Evolutionary conservation across 306 rosid species (phyloP).

Genomic region (Macrotyloma uniflorum): DNA sequence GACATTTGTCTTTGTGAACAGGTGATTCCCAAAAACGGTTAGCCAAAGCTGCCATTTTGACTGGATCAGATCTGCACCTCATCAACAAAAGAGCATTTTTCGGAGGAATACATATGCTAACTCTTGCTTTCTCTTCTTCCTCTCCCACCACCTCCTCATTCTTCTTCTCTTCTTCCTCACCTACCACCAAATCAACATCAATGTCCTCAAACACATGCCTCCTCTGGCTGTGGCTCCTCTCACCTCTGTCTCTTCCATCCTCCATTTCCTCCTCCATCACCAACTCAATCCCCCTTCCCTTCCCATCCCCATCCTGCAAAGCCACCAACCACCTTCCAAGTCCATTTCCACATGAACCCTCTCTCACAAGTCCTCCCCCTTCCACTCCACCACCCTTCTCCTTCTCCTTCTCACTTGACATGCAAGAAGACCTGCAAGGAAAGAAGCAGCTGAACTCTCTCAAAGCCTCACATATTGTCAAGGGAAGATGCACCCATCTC

Average conservation of each 20-base stretch:
- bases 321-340: slow-evolving; percentile 85
- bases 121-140: slow-evolving; percentile 61
- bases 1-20: slow-evolving; percentile 39
- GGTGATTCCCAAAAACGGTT: slow-evolving; percentile 81
- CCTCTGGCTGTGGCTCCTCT: slow-evolving; percentile 59
- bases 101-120: slow-evolving; percentile 79
- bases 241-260: slow-evolving; percentile 17
- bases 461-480: slow-evolving; percentile 88
- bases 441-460: slow-evolving; percentile 85
- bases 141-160: slow-evolving; percentile 35
- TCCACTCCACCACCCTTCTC: slow-evolving; percentile 24
- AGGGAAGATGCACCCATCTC: slow-evolving; percentile 88
- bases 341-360: slow-evolving; percentile 68
- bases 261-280: slow-evolving; percentile 51
- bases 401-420: slow-evolving; percentile 50
- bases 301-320: slow-evolving; percentile 69
- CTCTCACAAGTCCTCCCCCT: slow-evolving; percentile 38
- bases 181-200: slow-evolving; percentile 57
- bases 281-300: slow-evolving; percentile 66
- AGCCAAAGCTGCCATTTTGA: slow-evolving; percentile 92
- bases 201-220: slow-evolving; percentile 76
- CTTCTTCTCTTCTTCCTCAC: slow-evolving; percentile 36
- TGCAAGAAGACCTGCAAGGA: slow-evolving; percentile 80
- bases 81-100: slow-evolving; percentile 90
- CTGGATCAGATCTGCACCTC: slow-evolving; percentile 99